Conservation (phyloP, 768 basidiomycete genomes). For the Hypholoma fasciculare region DNA sequence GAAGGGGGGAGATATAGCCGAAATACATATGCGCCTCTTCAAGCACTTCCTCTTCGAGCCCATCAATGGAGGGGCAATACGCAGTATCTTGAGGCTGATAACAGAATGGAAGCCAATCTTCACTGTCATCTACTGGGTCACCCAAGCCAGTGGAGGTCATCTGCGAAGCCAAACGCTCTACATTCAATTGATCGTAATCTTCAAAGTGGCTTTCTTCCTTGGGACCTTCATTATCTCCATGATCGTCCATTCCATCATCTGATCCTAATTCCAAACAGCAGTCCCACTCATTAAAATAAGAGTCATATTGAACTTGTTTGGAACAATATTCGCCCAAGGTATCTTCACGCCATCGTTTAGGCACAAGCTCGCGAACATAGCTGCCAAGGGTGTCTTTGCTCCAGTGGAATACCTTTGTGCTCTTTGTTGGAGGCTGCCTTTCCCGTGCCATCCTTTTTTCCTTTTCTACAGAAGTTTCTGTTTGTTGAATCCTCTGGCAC, state of each 20-base stretch:
- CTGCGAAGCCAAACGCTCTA: neutral
- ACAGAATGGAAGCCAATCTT: neutral
- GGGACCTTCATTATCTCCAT: neutral
- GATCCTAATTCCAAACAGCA: neutral
- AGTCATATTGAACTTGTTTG: neutral
- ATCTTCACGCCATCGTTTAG: neutral
- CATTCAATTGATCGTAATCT: neutral
- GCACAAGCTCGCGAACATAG: neutral
- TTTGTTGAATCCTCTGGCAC: neutral
- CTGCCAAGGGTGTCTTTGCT: neutral
- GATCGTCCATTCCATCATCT: neutral
- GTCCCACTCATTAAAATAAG: neutral
- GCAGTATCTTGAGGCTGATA: neutral
- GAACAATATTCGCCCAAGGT: neutral
- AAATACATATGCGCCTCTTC: neutral
- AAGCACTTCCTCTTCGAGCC: neutral
- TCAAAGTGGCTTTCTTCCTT: neutral
- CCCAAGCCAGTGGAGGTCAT: neutral
- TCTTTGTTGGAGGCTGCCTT: neutral
- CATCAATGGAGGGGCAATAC: neutral
- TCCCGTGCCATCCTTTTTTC: neutral
- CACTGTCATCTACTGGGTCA: neutral
- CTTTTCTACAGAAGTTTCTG: neutral
- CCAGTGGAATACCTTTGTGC: neutral
- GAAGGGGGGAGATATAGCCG: neutral